These are phyloP conservation scores for Thelonectria rubi DNA, from an alignment of 2,329 filamentous ascomycete genomes.

Conservation along the genomic window DNA sequence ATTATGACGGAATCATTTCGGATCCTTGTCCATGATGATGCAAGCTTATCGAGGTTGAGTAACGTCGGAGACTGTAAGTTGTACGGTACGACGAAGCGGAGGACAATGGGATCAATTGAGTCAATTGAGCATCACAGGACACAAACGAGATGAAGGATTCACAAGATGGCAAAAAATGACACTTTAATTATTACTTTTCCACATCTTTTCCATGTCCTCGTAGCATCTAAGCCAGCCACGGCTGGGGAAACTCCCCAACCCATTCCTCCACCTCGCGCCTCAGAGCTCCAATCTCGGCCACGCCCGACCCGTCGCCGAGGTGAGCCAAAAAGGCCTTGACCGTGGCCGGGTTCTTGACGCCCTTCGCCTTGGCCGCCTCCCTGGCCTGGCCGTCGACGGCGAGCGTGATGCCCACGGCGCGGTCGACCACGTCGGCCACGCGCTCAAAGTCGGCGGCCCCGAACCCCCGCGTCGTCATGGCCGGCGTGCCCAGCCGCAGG, in stretches of 20 bases:
- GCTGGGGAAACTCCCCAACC: slow-evolving; percentile 61
- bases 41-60: background rate
- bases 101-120: too few species aligned
- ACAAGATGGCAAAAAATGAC: background rate
- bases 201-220: slow-evolving; percentile 2
- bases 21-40: background rate
- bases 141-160: background rate
- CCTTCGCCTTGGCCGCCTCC: slow-evolving; percentile 70
- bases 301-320: slow-evolving; percentile 70
- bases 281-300: slow-evolving; percentile 73
- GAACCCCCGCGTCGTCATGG: slow-evolving; percentile 95
- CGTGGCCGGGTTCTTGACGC: slow-evolving; percentile 69
- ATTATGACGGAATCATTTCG: background rate
- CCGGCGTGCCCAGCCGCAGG: slow-evolving; percentile 88
- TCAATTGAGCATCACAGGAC: too few species aligned
- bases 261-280: slow-evolving; percentile 75
- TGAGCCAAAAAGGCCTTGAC: slow-evolving; percentile 72
- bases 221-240: slow-evolving; percentile 40
- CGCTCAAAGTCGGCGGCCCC: slow-evolving; percentile 82
- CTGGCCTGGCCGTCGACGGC: slow-evolving; percentile 75
- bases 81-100: too few species aligned
- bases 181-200: background rate
- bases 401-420: slow-evolving; percentile 78
- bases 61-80: too few species aligned
- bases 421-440: slow-evolving; percentile 83